Conservation (phyloP, 2,329 filamentous ascomycete genomes). For the Exophiala sp. region DNA sequence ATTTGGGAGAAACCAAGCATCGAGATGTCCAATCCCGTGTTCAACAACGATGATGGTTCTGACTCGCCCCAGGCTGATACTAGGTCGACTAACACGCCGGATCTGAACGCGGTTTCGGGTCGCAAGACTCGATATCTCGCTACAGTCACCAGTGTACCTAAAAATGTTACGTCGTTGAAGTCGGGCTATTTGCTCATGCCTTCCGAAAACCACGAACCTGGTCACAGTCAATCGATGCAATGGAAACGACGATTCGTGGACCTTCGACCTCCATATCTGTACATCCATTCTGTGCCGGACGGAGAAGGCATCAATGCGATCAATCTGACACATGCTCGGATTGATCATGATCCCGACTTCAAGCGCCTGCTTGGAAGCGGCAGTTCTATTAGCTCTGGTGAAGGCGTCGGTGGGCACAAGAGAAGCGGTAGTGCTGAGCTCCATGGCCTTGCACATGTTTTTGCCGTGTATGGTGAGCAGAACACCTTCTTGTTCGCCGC, state of each 20-base stretch:
- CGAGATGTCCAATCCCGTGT: conserved; percentile 40
- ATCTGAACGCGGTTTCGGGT: conserved; percentile 33
- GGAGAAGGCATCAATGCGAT: conserved; percentile 89
- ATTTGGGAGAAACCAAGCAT: conserved; percentile 32
- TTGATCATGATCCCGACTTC: conserved; percentile 88
- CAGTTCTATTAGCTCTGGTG: conserved; percentile 8
- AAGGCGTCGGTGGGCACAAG: conserved; percentile 27
- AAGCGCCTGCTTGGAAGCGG: conserved; percentile 65
- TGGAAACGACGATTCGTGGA: conserved; percentile 95
- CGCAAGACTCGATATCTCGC: conserved; percentile 63
- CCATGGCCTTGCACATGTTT: conserved; percentile 65
- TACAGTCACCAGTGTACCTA: conserved; percentile 71
- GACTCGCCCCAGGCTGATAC: conserved; percentile 41
- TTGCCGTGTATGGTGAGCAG: conserved; percentile 89
- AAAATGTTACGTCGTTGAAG: conserved; percentile 78
- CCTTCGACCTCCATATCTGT: conserved; percentile 83
- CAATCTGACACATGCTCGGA: conserved; percentile 81
- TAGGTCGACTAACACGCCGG: conserved; percentile 23
- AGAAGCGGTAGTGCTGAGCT: conserved; percentile 27
- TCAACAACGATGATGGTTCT: conserved; percentile 39
- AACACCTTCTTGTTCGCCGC: conserved; percentile 96
- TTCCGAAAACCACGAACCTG: conserved; percentile 57
- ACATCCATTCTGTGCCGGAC: conserved; percentile 79
- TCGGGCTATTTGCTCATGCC: conserved; percentile 84
- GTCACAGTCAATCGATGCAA: conserved; percentile 53